Evolutionary conservation across 805 yeast genomes (phyloP).

Genomic region (Candida lessepsii): DNA sequence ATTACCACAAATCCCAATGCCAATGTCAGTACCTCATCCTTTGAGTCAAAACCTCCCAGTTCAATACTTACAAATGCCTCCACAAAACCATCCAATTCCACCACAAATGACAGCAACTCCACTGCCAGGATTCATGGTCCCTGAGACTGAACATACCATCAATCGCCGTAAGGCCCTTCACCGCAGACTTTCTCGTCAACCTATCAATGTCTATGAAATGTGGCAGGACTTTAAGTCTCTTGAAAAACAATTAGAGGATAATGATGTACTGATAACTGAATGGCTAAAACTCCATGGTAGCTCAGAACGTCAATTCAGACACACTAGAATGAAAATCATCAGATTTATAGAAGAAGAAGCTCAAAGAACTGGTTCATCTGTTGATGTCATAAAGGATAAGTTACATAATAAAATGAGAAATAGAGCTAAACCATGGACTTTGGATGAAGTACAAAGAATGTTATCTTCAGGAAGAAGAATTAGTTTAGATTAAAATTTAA

Average conservation of each 20-base stretch:
- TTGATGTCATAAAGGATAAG: slow-evolving; percentile 25
- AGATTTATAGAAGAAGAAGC: slow-evolving; percentile 32
- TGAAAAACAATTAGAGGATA: slow-evolving; percentile 23
- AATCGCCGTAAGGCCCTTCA: slow-evolving; percentile 21
- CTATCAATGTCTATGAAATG: slow-evolving; percentile 29
- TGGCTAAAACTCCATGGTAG: slow-evolving; percentile 32
- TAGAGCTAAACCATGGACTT: slow-evolving; percentile 29
- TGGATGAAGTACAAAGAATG: slow-evolving; percentile 34
- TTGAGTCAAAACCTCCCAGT: neutral
- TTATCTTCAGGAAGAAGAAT: slow-evolving; percentile 27
- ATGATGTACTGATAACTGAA: slow-evolving; percentile 26
- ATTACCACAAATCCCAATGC: slow-evolving; percentile 6
- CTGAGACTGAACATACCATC: slow-evolving; percentile 9
- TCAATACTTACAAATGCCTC: slow-evolving; percentile 1
- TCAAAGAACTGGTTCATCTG: slow-evolving; percentile 15
- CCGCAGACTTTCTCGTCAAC: slow-evolving; percentile 27
- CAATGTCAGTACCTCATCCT: slow-evolving; percentile 1
- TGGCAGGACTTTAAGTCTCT: slow-evolving; percentile 34
- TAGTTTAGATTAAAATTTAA: slow-evolving; percentile 13
- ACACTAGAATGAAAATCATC: slow-evolving; percentile 27
- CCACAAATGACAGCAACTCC: neutral
- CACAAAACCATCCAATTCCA: neutral
- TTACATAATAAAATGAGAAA: slow-evolving; percentile 29
- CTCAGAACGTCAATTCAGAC: slow-evolving; percentile 29
- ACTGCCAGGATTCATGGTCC: slow-evolving; percentile 12